Conservation (phyloP, 495 filamentous ascomycete species). For the Aspergillus kassunensis region DNA sequence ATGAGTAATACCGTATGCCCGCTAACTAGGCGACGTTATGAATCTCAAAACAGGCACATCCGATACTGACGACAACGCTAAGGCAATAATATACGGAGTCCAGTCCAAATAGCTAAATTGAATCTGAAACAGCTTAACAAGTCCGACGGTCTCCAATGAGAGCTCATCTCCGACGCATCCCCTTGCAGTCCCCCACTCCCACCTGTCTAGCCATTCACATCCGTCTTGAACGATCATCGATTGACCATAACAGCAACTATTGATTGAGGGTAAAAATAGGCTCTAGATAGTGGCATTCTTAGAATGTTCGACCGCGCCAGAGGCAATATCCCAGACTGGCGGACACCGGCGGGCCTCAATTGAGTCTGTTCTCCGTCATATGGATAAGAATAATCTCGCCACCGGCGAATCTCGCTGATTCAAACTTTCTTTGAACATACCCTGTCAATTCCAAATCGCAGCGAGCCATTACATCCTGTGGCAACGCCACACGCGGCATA, state of each 20-base stretch:
- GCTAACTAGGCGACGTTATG: too few relatives aligned
- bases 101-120: neutral
- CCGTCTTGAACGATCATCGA: neutral
- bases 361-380: neutral
- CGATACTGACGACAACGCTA: too few relatives aligned
- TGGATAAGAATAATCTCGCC: too few relatives aligned
- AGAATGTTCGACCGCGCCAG: constrained; percentile 3
- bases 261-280: constrained; percentile 11
- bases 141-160: constrained; percentile 16
- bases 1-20: too few relatives aligned
- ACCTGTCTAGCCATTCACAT: neutral
- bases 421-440: too few relatives aligned
- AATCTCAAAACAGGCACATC: too few relatives aligned
- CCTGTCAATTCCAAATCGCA: constrained; percentile 8
- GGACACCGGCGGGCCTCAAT: neutral
- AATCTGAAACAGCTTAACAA: constrained; percentile 37
- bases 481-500: too few relatives aligned
- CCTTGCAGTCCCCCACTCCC: neutral
- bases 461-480: neutral
- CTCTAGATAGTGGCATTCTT: constrained; percentile 9
- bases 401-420: too few relatives aligned
- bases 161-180: constrained; percentile 4
- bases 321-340: constrained; percentile 8
- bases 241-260: constrained; percentile 8
- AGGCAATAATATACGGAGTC: too few relatives aligned